phyloP scores from a whole-genome alignment of 116 monocot genomes.

The Papilionanthe hybrid region DNA sequence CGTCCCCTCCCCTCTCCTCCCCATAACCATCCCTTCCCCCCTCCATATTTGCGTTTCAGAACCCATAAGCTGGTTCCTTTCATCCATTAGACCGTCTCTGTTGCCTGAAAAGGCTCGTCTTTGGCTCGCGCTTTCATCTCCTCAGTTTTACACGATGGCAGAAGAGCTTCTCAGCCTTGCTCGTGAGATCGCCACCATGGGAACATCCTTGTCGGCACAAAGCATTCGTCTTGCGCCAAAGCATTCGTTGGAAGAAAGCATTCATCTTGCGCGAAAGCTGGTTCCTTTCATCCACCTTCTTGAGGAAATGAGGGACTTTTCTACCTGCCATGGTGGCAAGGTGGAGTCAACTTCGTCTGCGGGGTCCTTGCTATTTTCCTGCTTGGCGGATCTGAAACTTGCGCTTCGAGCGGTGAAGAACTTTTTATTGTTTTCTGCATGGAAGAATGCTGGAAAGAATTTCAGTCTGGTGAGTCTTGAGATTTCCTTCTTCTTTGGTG shows the following conservation, averaged over 20 bases:
- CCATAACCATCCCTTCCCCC: not conserved
- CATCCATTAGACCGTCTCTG: not conserved
- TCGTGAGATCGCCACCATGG: constrained; percentile 23
- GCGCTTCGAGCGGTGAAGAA: constrained; percentile 55
- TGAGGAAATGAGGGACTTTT: constrained; percentile 30
- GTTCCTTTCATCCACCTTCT: constrained; percentile 39
- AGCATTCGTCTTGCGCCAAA: constrained; percentile 36
- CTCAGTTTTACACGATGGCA: not conserved
- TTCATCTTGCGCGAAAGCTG: constrained; percentile 43
- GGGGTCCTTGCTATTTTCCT: not conserved
- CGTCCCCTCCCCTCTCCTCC: too few relatives aligned
- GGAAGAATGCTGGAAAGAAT: not conserved
- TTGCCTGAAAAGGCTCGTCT: not conserved
- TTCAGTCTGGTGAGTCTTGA: constrained; percentile 5
- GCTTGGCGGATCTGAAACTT: constrained; percentile 34
- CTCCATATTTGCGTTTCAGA: not conserved
- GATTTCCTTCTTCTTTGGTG: not conserved
- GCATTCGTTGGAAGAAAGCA: constrained; percentile 20
- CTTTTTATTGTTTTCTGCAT: constrained; percentile 26
- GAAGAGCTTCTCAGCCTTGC: constrained; percentile 8
- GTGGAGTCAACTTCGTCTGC: not conserved
- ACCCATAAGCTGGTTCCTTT: not conserved
- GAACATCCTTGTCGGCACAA: not conserved
- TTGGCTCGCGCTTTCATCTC: not conserved
- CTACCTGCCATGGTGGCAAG: not conserved